phyloP scores from a whole-genome alignment of 495 filamentous ascomycete species.

The Aspergillus wentii region DNA sequence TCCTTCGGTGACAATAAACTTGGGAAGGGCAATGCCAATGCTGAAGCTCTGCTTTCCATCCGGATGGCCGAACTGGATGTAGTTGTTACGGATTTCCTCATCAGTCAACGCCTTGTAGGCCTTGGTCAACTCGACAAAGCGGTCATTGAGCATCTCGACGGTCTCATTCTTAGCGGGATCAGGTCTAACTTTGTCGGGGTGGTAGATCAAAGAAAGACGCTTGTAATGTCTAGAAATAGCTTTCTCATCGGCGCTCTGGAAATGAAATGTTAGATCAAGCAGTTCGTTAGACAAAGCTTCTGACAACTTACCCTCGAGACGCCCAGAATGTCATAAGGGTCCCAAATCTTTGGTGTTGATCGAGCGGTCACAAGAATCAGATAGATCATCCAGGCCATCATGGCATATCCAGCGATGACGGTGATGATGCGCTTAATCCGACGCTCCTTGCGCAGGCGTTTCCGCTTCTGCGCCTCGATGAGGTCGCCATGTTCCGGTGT shows the following conservation, averaged over 20 bases:
- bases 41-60: conserved; percentile 98
- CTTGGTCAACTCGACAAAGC: conserved; percentile 92
- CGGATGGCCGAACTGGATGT: conserved; percentile 89
- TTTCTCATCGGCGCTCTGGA: conserved; percentile 75
- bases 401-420: conserved; percentile 68
- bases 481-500: conserved; percentile 77
- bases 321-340: conserved; percentile 91
- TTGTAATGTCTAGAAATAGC: conserved; percentile 87
- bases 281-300: background rate
- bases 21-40: conserved; percentile 93
- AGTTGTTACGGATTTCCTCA: conserved; percentile 95
- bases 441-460: conserved; percentile 85
- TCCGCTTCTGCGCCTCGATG: conserved; percentile 77
- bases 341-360: conserved; percentile 75
- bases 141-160: conserved; percentile 72
- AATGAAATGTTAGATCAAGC: background rate
- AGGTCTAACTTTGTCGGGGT: conserved; percentile 86
- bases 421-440: conserved; percentile 81
- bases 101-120: conserved; percentile 97
- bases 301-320: conserved; percentile 62
- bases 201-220: conserved; percentile 75
- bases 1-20: conserved; percentile 87
- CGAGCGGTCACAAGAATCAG: conserved; percentile 77
- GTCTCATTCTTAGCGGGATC: conserved; percentile 88
- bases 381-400: conserved; percentile 91